These are phyloP conservation scores for Schizosaccharomyces versatilis DNA, from an alignment of 1,139 yeast species.

Conservation along the genomic window DNA sequence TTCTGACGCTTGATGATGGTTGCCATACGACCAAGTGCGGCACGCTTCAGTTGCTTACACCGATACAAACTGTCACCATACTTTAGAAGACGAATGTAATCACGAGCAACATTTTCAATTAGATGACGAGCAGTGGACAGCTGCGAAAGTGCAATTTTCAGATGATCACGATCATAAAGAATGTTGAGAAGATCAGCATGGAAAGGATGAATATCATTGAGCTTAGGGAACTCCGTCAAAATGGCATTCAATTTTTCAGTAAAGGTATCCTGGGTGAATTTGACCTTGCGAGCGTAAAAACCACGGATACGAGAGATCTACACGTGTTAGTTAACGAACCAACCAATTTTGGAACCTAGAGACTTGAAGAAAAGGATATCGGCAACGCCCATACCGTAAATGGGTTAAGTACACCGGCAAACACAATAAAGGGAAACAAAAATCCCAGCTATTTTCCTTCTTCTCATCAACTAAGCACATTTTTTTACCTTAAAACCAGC, in stretches of 20 bases:
- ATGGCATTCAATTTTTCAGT: slow-evolving; percentile 74
- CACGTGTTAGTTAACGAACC: slow-evolving; percentile 10
- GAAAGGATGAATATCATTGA: slow-evolving; percentile 93
- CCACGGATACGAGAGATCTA: slow-evolving; percentile 88
- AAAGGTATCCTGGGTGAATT: slow-evolving; percentile 88
- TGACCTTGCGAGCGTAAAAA: slow-evolving; percentile 95
- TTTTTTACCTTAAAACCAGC: slow-evolving; percentile 39
- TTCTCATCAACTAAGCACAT: not conserved
- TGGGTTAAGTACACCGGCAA: not conserved
- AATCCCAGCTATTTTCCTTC: not conserved
- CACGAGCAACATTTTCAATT: slow-evolving; percentile 89
- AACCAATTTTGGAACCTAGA: not conserved
- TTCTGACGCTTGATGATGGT: slow-evolving; percentile 84
- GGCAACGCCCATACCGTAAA: not conserved
- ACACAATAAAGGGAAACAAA: not conserved
- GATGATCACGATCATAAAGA: slow-evolving; percentile 88
- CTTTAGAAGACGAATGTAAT: slow-evolving; percentile 75
- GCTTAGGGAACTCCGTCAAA: slow-evolving; percentile 76
- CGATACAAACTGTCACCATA: slow-evolving; percentile 95
- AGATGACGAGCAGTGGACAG: slow-evolving; percentile 81
- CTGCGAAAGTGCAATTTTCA: slow-evolving; percentile 91
- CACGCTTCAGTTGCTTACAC: slow-evolving; percentile 93
- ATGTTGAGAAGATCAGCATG: slow-evolving; percentile 96
- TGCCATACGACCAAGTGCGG: slow-evolving; percentile 98
- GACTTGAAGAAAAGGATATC: not conserved